Conservation (phyloP, 2,329 filamentous ascomycete species). For the Penicillium sclerotigenum region DNA sequence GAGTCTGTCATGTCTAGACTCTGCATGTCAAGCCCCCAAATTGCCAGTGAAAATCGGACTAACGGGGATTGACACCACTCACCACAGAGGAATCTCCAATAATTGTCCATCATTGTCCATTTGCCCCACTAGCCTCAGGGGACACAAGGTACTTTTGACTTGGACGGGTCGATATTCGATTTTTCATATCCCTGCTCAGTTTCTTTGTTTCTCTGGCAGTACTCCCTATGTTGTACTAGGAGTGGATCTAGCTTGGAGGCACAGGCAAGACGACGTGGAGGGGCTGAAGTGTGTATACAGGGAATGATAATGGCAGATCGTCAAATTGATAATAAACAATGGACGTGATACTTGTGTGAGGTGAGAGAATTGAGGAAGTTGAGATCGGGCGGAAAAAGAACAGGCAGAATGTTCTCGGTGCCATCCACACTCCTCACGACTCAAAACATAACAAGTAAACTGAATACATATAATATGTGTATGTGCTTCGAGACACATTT, state of each 20-base stretch:
- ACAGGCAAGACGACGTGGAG: background rate
- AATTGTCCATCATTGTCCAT: conserved; percentile 9
- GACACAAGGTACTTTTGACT: conserved; percentile 3
- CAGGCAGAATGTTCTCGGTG: background rate
- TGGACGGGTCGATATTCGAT: conserved; percentile 15
- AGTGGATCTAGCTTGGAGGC: background rate
- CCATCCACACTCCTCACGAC: background rate
- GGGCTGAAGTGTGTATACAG: background rate
- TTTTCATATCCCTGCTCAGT: background rate
- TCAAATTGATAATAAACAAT: background rate
- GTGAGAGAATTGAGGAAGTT: background rate
- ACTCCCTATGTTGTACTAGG: too few species aligned
- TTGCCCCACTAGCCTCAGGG: conserved; percentile 4
- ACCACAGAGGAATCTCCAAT: conserved; percentile 9
- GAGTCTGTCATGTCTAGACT: background rate
- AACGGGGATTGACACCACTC: conserved; percentile 1
- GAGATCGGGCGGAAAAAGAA: background rate
- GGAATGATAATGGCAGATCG: background rate
- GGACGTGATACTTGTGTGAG: background rate
- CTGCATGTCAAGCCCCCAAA: conserved; percentile 7
- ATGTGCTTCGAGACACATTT: too few species aligned
- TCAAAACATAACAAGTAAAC: too few species aligned
- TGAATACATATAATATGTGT: too few species aligned
- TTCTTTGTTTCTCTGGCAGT: conserved; percentile 15
- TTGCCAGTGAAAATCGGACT: conserved; percentile 11